Conservation (phyloP, 2,329 filamentous ascomycete species). For the Diaporthe australafricana region DNA sequence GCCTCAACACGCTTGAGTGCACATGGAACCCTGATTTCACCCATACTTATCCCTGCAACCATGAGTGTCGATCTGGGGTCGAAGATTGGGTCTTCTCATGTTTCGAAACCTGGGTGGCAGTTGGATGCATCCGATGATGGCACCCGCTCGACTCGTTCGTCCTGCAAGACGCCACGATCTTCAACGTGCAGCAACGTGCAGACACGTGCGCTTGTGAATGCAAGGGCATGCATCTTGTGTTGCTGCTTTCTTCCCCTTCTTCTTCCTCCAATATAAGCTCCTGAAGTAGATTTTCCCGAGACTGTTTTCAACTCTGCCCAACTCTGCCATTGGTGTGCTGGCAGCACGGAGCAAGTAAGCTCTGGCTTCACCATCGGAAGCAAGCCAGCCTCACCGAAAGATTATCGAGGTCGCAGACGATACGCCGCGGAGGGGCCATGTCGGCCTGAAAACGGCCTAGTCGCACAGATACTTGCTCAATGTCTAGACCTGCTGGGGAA, state of each 20-base stretch:
- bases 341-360: not conserved
- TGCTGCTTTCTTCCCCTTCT: not conserved
- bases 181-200: not conserved
- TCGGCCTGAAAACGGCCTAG: slow-evolving; percentile 11
- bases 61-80: not conserved
- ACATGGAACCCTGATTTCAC: not conserved
- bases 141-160: not conserved
- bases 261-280: not conserved
- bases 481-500: slow-evolving; percentile 17
- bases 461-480: slow-evolving; percentile 35
- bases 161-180: not conserved
- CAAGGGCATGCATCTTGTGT: not conserved
- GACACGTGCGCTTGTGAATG: not conserved
- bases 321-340: not conserved
- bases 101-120: slow-evolving; percentile 7
- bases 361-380: not conserved
- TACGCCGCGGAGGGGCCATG: not conserved
- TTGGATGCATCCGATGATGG: not conserved
- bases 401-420: not conserved
- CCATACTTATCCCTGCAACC: not conserved
- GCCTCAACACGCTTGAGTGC: too few relatives aligned
- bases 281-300: not conserved
- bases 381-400: not conserved
- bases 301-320: slow-evolving; percentile 6
- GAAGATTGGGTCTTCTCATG: not conserved